These are phyloP conservation scores for Oryza meridionalis DNA, from an alignment of 176 grass and related monocot genomes.

Conservation along the genomic window DNA sequence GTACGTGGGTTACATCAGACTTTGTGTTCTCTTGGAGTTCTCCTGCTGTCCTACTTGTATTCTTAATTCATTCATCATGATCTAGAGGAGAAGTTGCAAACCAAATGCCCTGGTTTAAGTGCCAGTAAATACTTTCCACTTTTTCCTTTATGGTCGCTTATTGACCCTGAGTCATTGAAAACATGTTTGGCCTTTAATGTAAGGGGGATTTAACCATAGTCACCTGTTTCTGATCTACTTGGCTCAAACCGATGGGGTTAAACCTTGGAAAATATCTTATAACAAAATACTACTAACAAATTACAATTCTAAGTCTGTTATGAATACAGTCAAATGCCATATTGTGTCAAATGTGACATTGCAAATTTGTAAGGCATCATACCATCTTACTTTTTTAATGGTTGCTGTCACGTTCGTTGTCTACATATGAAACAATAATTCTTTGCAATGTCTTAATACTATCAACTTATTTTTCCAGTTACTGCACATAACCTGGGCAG, in stretches of 20 bases:
- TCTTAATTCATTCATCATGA: not conserved
- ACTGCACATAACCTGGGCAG: constrained; percentile 49
- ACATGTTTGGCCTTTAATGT: not conserved
- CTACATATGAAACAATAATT: constrained; percentile 32
- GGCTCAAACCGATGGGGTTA: not conserved
- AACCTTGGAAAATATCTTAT: not conserved
- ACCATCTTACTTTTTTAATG: too few species aligned
- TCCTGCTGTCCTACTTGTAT: not conserved
- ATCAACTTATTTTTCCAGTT: constrained; percentile 33
- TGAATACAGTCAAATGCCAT: not conserved
- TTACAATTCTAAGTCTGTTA: not conserved
- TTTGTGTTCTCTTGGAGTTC: not conserved
- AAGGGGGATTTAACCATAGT: not conserved
- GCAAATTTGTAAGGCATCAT: too few species aligned
- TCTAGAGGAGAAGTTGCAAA: not conserved
- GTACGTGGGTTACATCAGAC: not conserved
- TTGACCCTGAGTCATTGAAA: not conserved
- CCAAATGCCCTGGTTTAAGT: not conserved
- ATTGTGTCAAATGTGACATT: too few species aligned
- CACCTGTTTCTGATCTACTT: not conserved
- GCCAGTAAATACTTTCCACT: not conserved
- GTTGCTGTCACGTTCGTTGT: not conserved
- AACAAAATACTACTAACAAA: not conserved
- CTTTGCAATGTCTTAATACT: constrained; percentile 27
- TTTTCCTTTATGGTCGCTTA: not conserved